phyloP scores from a whole-genome alignment of 176 grass and related monocot species.

The Chrysopogon serrulatus region DNA sequence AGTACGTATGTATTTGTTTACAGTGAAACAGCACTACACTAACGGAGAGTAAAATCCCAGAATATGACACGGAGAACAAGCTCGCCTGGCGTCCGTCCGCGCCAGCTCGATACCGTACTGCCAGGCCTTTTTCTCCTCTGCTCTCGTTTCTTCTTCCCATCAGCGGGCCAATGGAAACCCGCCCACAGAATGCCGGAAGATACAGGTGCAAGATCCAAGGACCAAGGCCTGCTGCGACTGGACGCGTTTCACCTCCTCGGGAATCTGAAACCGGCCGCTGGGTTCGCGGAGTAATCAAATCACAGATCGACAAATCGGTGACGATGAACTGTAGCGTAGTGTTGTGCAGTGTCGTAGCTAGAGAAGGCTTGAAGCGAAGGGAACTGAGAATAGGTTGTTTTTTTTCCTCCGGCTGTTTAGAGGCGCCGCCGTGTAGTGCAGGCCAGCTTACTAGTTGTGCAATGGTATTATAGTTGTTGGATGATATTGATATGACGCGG shows the following conservation, averaged over 20 bases:
- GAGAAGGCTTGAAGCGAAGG: constrained; percentile 12
- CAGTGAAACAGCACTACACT: too few species aligned
- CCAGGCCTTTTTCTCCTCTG: not conserved
- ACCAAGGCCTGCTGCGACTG: constrained; percentile 25
- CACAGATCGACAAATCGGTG: not conserved
- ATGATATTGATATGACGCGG: not conserved
- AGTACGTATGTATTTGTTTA: too few species aligned
- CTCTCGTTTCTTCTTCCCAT: not conserved
- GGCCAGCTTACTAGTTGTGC: not conserved
- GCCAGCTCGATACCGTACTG: too few species aligned
- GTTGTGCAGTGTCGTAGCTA: not conserved
- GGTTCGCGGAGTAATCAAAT: not conserved
- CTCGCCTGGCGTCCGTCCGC: too few species aligned
- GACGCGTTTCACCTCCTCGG: not conserved
- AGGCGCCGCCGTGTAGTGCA: not conserved
- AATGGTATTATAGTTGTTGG: not conserved
- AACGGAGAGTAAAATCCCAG: too few species aligned
- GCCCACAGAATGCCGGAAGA: not conserved
- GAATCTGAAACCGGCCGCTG: constrained; percentile 8
- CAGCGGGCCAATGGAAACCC: not conserved
- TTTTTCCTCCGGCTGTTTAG: not conserved
- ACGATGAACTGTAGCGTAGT: not conserved
- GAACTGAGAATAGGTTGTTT: not conserved
- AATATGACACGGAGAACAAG: too few species aligned
- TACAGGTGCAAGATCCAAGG: constrained; percentile 23